Base-by-base conservation (phyloP, 2,329 filamentous ascomycete species). In the Alternaria novae-zelandiae region DNA sequence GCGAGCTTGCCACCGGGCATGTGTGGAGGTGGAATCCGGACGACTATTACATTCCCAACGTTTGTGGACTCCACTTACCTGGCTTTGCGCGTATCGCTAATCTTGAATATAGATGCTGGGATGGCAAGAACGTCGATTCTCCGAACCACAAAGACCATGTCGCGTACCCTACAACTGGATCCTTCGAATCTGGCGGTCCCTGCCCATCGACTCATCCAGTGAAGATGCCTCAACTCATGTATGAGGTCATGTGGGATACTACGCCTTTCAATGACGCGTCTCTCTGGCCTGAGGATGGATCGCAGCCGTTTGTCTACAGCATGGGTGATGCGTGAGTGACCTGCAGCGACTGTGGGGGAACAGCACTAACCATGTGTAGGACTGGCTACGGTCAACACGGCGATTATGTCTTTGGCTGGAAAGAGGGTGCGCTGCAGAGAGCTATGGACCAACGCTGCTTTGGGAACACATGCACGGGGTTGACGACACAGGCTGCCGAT, bases 141-240 rank as follows among this genome's bases (percentile, higher is more conserved):
- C 59, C 73, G 0, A 83, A 89, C 75, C 87, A 89, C 82, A 85
- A 83, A 78, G 82, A 82, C 65, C 88, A 83, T 66, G 80, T 83
- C n/a, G 74, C 69, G 72, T 82, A 56, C 68, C 69, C 68, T 66
- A 43, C 46, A 26, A 56, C 56, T 15, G 70, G 70, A 1, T 66
- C 68, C 4, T 74, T 74, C 44, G 70, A 74, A 50, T 68, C 63
- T 45, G 61, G 61, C 17, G 72, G 71, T 4, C 62, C 70, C 5
- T 83, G 82, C 65, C 82, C 82, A 1, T 61, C 77, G 1, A 77
- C 78, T 0, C 81, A 83, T 74, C 82, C 82, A 1, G 77, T 84
- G 10, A 73, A 79, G n/a, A 82, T 83, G 63, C 82, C 82, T 3
- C 82, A 84, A 73, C 74, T 84, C 15, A 82, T 81, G 54, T 82